These are phyloP conservation scores for Acacia crassicarpa DNA, from an alignment of 306 rosid species.

Conservation along the genomic window DNA sequence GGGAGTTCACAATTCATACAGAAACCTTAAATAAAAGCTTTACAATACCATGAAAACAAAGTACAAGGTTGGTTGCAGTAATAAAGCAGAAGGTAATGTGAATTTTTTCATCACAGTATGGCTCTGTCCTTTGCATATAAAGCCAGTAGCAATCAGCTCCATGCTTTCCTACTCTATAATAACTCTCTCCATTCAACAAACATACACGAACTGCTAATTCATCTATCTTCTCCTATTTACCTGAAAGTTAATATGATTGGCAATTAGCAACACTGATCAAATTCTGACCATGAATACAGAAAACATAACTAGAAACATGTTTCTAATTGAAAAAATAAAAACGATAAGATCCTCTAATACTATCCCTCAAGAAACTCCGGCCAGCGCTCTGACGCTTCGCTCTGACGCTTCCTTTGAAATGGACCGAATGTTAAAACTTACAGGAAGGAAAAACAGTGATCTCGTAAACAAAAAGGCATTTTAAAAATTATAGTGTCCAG, in stretches of 20 bases:
- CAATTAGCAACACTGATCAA: conserved; percentile 5
- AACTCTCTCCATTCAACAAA: conserved; percentile 13
- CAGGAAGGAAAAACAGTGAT: background rate
- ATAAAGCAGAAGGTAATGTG: conserved; percentile 17
- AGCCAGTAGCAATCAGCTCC: conserved; percentile 40
- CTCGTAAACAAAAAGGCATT: background rate
- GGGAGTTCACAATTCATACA: conserved; percentile 1
- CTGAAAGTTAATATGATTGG: conserved; percentile 39
- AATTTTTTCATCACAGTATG: conserved; percentile 17
- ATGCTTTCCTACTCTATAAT: conserved; percentile 20
- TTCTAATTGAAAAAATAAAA: background rate
- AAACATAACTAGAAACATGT: conserved; percentile 4
- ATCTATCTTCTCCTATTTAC: conserved; percentile 37
- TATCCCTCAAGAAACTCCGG: background rate
- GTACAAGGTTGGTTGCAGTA: conserved; percentile 39
- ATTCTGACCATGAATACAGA: background rate
- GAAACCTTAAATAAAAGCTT: conserved; percentile 26
- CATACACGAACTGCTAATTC: conserved; percentile 30
- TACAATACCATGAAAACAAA: conserved; percentile 27
- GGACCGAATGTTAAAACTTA: background rate
- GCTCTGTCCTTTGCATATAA: conserved; percentile 45
- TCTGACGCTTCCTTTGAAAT: background rate
- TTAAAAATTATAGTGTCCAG: background rate
- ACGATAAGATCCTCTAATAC: background rate
- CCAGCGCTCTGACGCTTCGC: background rate